Conservation (phyloP, 2,329 filamentous ascomycete genomes). For the Nemania sp. region DNA sequence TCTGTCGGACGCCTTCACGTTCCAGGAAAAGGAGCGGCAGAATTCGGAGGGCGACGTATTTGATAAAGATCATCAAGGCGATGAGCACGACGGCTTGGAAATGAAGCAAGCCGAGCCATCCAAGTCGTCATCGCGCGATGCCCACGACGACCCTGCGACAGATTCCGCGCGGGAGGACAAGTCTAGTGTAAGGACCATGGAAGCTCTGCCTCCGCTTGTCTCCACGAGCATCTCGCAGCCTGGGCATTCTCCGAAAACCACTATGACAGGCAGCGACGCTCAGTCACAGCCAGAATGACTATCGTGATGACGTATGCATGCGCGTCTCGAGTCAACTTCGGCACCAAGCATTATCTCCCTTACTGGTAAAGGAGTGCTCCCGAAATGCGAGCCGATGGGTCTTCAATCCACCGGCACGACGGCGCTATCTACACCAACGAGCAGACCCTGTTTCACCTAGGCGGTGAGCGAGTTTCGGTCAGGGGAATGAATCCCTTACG, state of each 20-base stretch:
- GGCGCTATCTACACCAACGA: conserved; percentile 13
- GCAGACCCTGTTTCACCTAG: conserved; percentile 24
- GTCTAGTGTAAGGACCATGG: conserved; percentile 18
- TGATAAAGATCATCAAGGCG: conserved; percentile 50
- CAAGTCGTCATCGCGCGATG: conserved; percentile 23
- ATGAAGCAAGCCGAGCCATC: conserved; percentile 33
- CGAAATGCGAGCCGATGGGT: conserved; percentile 23
- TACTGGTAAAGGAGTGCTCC: conserved; percentile 11
- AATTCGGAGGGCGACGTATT: conserved; percentile 52
- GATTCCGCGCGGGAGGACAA: conserved; percentile 20
- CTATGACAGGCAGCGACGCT: conserved; percentile 23
- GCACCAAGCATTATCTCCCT: conserved; percentile 12
- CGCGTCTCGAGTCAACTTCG: conserved; percentile 12
- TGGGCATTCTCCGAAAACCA: conserved; percentile 6
- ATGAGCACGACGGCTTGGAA: conserved; percentile 33
- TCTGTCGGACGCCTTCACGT: conserved; percentile 64
- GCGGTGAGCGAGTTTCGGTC: conserved; percentile 26
- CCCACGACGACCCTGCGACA: conserved; percentile 27
- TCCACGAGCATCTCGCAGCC: background rate
- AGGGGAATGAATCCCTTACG: conserved; percentile 24
- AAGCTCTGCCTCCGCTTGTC: conserved; percentile 32
- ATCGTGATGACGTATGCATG: conserved; percentile 24
- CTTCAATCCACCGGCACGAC: conserved; percentile 18
- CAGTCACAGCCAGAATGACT: conserved; percentile 4
- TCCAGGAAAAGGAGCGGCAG: conserved; percentile 60